Base-by-base conservation (phyloP, 768 basidiomycete genomes). In the Pilatotrama ljubarskyi region DNA sequence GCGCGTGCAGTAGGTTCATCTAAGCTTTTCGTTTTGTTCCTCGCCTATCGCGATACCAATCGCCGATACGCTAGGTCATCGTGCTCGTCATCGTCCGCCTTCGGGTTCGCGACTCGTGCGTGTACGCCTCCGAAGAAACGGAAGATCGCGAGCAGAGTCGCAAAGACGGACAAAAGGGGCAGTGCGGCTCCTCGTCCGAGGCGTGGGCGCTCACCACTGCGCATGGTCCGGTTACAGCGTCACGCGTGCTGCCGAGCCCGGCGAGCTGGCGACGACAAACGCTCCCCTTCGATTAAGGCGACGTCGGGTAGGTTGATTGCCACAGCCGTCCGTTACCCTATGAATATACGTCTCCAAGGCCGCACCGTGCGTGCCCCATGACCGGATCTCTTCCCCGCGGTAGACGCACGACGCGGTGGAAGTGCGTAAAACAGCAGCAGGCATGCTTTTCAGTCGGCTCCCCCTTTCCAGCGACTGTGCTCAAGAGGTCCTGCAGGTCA, bases 31-130 rank as follows among this genome's bases (percentile, higher is more conserved):
- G 20, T 22, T 25, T 25, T n/a, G 2, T 7, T 35, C 25, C 18
- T 47, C 55, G 55, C 51, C 55, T 48, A 62, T 62, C 61, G 61
- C 61, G 61, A 62, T 62, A 14, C 36, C 43, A n/a, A 62, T 62
- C 61, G 55, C 61, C 61, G 61, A 57, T 62, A 44, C 35, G 48
- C 55, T 14, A 11, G 26, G 14, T 13, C 7, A n/a, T 32, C 42
- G 13, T 36, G 20, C 29, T 50, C 59, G 48, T 50, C 58, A 42
- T 53, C 51, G 51, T 22, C 52, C 55, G 53, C 53, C 46, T 55
- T 29, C 35, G 29, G 47, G 50, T 43, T 59, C 58, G 58, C 18
- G 35, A 32, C 44, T n/a, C 20, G 9, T 50, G 11, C 36, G 37
- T 37, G 43, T 29, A 13, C 26, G 41, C 18, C n/a, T 11, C 37